Conservation (phyloP, 2,329 filamentous ascomycete species). For the Lasiodiplodia sp. region DNA sequence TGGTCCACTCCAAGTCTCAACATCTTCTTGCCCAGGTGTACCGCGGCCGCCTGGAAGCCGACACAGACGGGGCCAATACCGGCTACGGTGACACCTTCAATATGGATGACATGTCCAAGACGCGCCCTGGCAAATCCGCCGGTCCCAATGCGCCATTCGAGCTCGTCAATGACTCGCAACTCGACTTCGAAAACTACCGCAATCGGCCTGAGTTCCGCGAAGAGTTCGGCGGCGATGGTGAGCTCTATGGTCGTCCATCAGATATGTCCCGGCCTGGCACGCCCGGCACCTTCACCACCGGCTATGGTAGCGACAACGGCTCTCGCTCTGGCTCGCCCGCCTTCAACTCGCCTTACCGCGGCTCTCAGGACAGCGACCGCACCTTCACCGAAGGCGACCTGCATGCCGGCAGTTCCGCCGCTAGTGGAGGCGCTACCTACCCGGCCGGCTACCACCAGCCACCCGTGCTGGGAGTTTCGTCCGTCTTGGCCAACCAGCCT, state of each 20-base stretch:
- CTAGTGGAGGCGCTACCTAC: slow-evolving; percentile 51
- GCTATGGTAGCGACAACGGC: slow-evolving; percentile 38
- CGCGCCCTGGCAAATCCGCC: slow-evolving; percentile 62
- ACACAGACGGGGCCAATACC: slow-evolving; percentile 62
- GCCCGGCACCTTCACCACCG: slow-evolving; percentile 52
- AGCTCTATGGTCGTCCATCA: slow-evolving; percentile 57
- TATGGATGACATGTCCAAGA: slow-evolving; percentile 77
- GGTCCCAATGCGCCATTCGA: slow-evolving; percentile 71
- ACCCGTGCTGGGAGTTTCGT: slow-evolving; percentile 24
- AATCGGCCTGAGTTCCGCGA: slow-evolving; percentile 87
- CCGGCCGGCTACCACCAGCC: slow-evolving; percentile 58
- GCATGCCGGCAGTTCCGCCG: slow-evolving; percentile 44
- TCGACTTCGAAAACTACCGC: slow-evolving; percentile 93
- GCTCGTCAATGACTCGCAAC: slow-evolving; percentile 82
- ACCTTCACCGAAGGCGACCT: slow-evolving; percentile 28
- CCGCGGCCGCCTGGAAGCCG: slow-evolving; percentile 76
- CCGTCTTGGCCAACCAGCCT: slow-evolving; percentile 35
- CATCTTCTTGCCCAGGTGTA: slow-evolving; percentile 88
- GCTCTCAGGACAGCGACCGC: slow-evolving; percentile 40
- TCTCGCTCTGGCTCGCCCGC: slow-evolving; percentile 12
- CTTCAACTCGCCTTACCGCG: slow-evolving; percentile 20
- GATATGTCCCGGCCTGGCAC: slow-evolving; percentile 63
- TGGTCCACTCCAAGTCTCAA: slow-evolving; percentile 92
- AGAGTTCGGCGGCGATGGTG: slow-evolving; percentile 78
- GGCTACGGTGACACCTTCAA: slow-evolving; percentile 84